Evolutionary conservation across 768 basidiomycete genomes (phyloP), one percentile per base, ranked within the genome.

Genomic region (Hydnum rufescens): DNA sequence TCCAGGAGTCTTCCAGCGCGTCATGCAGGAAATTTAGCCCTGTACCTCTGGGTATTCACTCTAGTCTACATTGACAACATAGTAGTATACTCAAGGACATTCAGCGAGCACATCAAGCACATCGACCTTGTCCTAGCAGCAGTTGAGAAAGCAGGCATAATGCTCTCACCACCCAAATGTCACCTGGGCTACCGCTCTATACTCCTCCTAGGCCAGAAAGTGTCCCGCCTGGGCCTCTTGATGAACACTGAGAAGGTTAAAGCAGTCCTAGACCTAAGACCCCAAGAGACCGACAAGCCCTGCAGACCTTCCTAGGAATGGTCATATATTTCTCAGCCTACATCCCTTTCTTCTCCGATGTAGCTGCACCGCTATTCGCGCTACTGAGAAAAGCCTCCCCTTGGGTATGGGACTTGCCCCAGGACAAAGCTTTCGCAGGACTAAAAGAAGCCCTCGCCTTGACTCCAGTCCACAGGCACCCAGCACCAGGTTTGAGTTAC

Each of bases 1-100:
- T 1, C 70, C 70, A 0, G 58, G 64, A 1, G 60, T 69, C 0
- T 71, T 71, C 52, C 71, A 71, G 49, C 47, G 67, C 19, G 57
- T 69, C 2, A 71, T 72, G 69, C 67, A 70, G 32, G 51, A 51
- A 4, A 55, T 69, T 0, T 57, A 70, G 1, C 58, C 65, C 0
- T 66, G 62, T 69, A n/a, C n/a, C n/a, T n/a, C n/a, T n/a, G n/a
- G n/a, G n/a, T n/a, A n/a, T n/a, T n/a, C n/a, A n/a, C n/a, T n/a
- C n/a, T n/a, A n/a, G n/a, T n/a, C n/a, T n/a, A n/a, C n/a, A n/a
- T n/a, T n/a, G n/a, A n/a, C n/a, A n/a, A n/a, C n/a, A n/a, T n/a
- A n/a, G n/a, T n/a, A n/a, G n/a, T n/a, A n/a, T n/a, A n/a, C n/a
- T n/a, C n/a, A n/a, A n/a, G n/a, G n/a, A n/a, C n/a, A n/a, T n/a